Evolutionary conservation across 2,329 filamentous ascomycete genomes (phyloP), one percentile per base, ranked within the genome.

Genomic region (Colletotrichum nymphaeae): DNA sequence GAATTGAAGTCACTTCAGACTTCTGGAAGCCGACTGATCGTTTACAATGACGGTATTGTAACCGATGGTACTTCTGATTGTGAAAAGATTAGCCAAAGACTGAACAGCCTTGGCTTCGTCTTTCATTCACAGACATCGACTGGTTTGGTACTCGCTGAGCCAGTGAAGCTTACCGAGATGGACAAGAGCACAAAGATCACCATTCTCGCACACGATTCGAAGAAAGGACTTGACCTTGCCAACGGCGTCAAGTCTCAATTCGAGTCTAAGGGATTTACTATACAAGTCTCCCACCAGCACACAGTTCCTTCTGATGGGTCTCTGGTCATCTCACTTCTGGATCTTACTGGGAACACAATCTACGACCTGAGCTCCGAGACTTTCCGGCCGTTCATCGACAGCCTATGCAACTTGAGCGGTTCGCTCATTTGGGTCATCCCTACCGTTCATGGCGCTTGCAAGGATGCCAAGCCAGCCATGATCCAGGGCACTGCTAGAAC

Each of bases 401-500:
- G 69, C 14, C 22, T 72, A 2, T 72, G 69, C 53, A 63, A 63
- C 12, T 12, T 72, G 2, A n/a, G 49, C 1, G 69, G 64, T 14
- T 68, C 58, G 3, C 64, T 82, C 30, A 70, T 83, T 11, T 83
- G 82, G 82, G 62, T 82, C 22, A 81, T 79, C 1, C 76, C 77
- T 1, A 69, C 77, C 0, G 72, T 71, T 5, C 79, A 82, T 24
- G 72, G 78, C 0, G 37, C 64, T 1, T 81, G 79, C 62, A 11
- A 42, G 6, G 77, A 80, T 42, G 80, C 81, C 0, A 55, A 74
- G 11, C 79, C 77, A 8, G 80, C 79, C 0, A 77, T 78, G 52
- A 68, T 77, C 5, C 74, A 82, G n/a, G 82, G 82, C 1, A 53
- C 77, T 0, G 76, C 78, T 0, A 75, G 82, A 1, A 78, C 78